These are phyloP conservation scores for Ensete ventricosum DNA, from an alignment of 176 grass and related monocot genomes.

Conservation along the genomic window DNA sequence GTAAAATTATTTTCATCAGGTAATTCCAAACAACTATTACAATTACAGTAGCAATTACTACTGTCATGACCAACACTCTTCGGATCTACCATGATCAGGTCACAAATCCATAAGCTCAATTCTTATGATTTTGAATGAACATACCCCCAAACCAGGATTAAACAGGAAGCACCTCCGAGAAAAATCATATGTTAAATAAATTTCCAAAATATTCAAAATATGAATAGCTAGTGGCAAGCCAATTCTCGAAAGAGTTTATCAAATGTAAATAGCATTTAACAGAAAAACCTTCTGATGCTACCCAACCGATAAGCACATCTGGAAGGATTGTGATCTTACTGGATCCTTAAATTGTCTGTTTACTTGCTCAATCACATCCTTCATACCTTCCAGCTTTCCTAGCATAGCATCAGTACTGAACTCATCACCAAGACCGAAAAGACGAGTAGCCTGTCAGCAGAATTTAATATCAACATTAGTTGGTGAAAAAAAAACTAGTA, in stretches of 20 bases:
- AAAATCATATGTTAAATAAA: neutral
- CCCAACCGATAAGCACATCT: neutral
- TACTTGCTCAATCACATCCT: slow-evolving; percentile 95
- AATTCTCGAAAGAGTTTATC: neutral
- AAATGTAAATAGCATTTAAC: neutral
- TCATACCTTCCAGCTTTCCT: slow-evolving; percentile 93
- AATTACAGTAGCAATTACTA: too few species aligned
- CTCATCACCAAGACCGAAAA: slow-evolving; percentile 98
- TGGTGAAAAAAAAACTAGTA: neutral
- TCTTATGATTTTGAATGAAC: neutral
- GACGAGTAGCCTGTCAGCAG: slow-evolving; percentile 59
- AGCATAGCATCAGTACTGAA: slow-evolving; percentile 94
- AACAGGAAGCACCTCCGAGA: neutral
- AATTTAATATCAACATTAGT: slow-evolving; percentile 2
- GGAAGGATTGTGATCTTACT: slow-evolving; percentile 40
- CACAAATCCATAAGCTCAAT: too few species aligned
- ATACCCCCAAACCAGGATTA: neutral
- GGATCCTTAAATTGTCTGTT: slow-evolving; percentile 99
- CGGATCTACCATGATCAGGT: too few species aligned
- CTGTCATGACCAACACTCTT: too few species aligned
- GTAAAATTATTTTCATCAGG: too few species aligned
- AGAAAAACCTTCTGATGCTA: neutral
- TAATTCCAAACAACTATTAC: too few species aligned
- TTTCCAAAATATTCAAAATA: neutral
- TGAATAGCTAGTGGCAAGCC: neutral